Conservation (phyloP, 495 filamentous ascomycete genomes). For the Podospora pseudocomata region DNA sequence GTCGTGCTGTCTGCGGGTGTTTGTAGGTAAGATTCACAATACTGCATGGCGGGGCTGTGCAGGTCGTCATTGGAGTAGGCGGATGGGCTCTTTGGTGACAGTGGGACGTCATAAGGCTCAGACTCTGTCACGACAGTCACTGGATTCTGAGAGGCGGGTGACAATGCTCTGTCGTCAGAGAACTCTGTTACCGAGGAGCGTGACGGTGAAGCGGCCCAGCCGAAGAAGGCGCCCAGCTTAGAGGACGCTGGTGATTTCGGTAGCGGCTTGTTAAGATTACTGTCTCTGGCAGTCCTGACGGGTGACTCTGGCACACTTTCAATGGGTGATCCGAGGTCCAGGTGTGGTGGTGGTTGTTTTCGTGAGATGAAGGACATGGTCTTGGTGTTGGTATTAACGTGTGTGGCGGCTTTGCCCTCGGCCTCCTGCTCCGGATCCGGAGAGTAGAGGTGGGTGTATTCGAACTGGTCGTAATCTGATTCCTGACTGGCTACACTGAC, state of each 20-base stretch:
- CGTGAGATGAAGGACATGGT: conserved; percentile 44
- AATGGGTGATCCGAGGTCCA: conserved; percentile 37
- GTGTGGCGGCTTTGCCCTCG: conserved; percentile 23
- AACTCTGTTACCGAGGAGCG: conserved; percentile 38
- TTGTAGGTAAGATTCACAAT: conserved; percentile 46
- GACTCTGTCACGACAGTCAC: conserved; percentile 29
- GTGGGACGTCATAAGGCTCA: conserved; percentile 37
- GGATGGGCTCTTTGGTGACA: conserved; percentile 32
- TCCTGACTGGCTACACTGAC: conserved; percentile 33
- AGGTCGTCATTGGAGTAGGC: conserved; percentile 31
- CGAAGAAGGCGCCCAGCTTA: conserved; percentile 51
- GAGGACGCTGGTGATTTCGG: conserved; percentile 52
- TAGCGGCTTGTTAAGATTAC: conserved; percentile 47
- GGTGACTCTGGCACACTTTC: conserved; percentile 30
- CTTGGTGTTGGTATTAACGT: conserved; percentile 34
- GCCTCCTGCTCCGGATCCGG: conserved; percentile 25
- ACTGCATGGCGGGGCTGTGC: conserved; percentile 32
- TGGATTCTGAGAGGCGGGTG: conserved; percentile 41
- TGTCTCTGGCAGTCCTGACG: conserved; percentile 15
- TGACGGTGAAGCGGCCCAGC: conserved; percentile 49
- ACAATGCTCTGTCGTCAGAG: conserved; percentile 50
- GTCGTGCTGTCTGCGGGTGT: conserved; percentile 42
- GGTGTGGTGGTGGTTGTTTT: conserved; percentile 49
- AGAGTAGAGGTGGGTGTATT: conserved; percentile 21
- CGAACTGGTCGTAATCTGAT: conserved; percentile 35